phyloP scores from a whole-genome alignment of 306 rosid species.

The Lablab purpureus region DNA sequence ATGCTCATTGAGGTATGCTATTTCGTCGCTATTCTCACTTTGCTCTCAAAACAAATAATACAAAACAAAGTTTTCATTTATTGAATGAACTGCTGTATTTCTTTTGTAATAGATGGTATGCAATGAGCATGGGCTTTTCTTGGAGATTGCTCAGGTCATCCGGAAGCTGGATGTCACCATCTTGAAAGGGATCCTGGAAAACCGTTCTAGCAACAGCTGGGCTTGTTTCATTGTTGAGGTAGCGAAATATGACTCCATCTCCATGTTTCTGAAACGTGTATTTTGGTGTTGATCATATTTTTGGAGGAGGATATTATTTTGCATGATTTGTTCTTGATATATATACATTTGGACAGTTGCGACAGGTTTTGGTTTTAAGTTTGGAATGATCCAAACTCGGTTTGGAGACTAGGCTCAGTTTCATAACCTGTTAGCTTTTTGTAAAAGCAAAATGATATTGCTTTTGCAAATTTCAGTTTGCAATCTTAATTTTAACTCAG shows the following conservation, averaged over 20 bases:
- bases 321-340: background rate
- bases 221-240: constrained; percentile 92
- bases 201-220: constrained; percentile 59
- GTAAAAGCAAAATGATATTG: no score
- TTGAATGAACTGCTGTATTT: constrained; percentile 30
- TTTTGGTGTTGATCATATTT: background rate
- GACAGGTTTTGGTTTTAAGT: no score
- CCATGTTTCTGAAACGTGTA: background rate
- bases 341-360: background rate
- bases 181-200: constrained; percentile 75
- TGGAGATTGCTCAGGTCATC: constrained; percentile 83
- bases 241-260: background rate
- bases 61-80: background rate
- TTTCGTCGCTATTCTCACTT: background rate
- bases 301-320: background rate
- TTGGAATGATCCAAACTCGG: no score
- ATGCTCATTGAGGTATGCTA: constrained; percentile 79
- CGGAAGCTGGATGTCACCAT: constrained; percentile 65
- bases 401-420: no score
- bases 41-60: background rate
- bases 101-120: constrained; percentile 57
- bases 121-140: constrained; percentile 73
- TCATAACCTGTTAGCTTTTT: no score
- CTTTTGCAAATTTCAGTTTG: no score
- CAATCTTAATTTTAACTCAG: no score